A percentile compares a stretch with the other conserved stretches of the same genome.
phyloP scores from a whole-genome alignment of 768 basidiomycete genomes.

The Coprinopsis strossmayeri region DNA sequence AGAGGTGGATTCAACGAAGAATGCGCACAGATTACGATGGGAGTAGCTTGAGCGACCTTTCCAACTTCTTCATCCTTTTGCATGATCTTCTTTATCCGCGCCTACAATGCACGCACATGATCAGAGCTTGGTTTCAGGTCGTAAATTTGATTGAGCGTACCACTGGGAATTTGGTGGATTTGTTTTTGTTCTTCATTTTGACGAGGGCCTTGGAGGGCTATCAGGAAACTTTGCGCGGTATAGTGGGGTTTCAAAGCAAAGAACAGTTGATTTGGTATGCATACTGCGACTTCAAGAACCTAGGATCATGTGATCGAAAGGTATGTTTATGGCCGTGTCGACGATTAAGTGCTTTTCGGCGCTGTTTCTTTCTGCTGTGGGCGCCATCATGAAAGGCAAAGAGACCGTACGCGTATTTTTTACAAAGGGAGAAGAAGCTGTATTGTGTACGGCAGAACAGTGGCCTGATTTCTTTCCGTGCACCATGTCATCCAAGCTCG shows the following conservation, averaged over 20 bases:
- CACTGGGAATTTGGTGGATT: slow-evolving; percentile 87
- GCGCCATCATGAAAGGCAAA: neutral
- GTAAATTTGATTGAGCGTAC: slow-evolving; percentile 37
- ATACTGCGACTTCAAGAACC: neutral
- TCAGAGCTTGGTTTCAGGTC: neutral
- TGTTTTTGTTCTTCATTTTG: slow-evolving; percentile 84
- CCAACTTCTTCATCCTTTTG: slow-evolving; percentile 99
- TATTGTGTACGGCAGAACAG: too few species aligned
- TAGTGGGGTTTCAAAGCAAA: too few species aligned
- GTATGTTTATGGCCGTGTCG: neutral
- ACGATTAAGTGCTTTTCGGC: too few species aligned
- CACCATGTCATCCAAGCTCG: too few species aligned
- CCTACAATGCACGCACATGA: slow-evolving; percentile 37
- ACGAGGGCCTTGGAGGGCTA: neutral
- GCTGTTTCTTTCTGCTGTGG: too few species aligned
- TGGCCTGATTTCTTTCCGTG: too few species aligned
- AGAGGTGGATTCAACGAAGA: too few species aligned
- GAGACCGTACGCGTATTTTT: too few species aligned
- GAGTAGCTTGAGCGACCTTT: slow-evolving; percentile 94
- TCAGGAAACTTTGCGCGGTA: too few species aligned
- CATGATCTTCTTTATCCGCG: slow-evolving; percentile 99
- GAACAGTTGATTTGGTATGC: neutral
- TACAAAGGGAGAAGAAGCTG: too few species aligned
- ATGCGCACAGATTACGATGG: slow-evolving; percentile 88
- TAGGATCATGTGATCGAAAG: slow-evolving; percentile 5